Evolutionary conservation across 1,284 basidiomycete genomes (phyloP), one percentile per base, ranked within the genome.

Genomic region (Peniophora sp.): DNA sequence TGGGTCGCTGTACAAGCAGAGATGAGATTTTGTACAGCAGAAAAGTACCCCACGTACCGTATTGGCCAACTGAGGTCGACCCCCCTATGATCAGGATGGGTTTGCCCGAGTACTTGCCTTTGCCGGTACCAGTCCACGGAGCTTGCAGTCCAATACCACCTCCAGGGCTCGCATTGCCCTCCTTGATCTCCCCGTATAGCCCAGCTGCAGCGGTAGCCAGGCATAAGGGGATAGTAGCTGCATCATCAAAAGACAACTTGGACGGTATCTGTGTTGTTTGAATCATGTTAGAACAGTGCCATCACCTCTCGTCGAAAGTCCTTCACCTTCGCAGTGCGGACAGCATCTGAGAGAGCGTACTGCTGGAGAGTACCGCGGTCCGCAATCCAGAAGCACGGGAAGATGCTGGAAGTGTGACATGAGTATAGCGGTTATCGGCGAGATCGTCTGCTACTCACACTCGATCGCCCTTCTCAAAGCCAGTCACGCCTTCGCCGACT

Each of bases 401-500:
- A 55, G 18, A 60, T 3, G 2, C 62, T 62, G 50, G 8, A 14
- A 0, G 12, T n/a, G 20, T 18, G 10, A n/a, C 5, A 23, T 14
- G 23, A 22, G 8, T 11, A 22, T 1, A n/a, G 8, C 3, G 12
- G 23, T 14, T 22, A 11, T 45, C 20, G n/a, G 8, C 41, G 9
- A 5, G n/a, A 14, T 27, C 11, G 22, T 20, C 20, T 18, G 34
- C 27, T 23, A 57, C 61, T 45, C 39, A 65, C 62, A 77, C 69
- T 52, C 59, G 66, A 52, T 78, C 74, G 5, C 76, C 75, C 2
- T 65, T 60, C 35, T 57, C 56, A 52, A 75, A 55, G 41, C 60
- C 53, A 0, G 55, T 52, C 12, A 75, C 70, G 3, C 62, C 67
- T n/a, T 62, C 58, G 1, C 73, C 73, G 34, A 75, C 55, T 23